Conservation (phyloP, 805 yeast genomes). For the Saturnispora hagleri region DNA sequence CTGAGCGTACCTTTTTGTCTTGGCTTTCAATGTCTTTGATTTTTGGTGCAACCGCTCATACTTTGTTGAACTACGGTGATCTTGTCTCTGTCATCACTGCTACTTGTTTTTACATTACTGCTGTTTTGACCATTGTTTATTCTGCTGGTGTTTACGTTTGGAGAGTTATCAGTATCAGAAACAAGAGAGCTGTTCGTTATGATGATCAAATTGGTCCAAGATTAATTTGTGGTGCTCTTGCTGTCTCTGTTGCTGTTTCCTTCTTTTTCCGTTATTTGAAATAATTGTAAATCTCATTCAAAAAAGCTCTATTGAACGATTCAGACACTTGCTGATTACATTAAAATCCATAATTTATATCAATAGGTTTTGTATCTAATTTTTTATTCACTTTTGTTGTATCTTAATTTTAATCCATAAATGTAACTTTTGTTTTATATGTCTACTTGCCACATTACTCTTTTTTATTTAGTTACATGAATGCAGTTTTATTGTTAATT, state of each 20-base stretch:
- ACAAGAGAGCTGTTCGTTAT: slow-evolving; percentile 72
- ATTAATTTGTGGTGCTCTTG: slow-evolving; percentile 65
- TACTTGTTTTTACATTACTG: slow-evolving; percentile 75
- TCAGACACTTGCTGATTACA: background rate
- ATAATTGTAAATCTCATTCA: background rate
- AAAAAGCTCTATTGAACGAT: background rate
- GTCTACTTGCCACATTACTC: no score
- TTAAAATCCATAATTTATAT: background rate
- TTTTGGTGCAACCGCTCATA: slow-evolving; percentile 80
- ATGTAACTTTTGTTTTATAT: no score
- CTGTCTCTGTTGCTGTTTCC: slow-evolving; percentile 55
- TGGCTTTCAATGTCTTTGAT: slow-evolving; percentile 91
- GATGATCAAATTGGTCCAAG: slow-evolving; percentile 87
- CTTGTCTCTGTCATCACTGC: slow-evolving; percentile 69
- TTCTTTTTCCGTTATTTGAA: slow-evolving; percentile 45
- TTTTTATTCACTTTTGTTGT: background rate
- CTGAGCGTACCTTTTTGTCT: slow-evolving; percentile 87
- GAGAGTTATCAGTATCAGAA: slow-evolving; percentile 77
- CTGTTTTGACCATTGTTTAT: slow-evolving; percentile 64
- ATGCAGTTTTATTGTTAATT: no score
- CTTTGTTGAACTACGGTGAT: slow-evolving; percentile 79
- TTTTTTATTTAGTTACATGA: no score
- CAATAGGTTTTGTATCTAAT: background rate
- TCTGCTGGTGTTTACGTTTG: slow-evolving; percentile 66
- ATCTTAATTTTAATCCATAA: background rate